Evolutionary conservation across 495 filamentous ascomycete genomes (phyloP).

Genomic region (Aspergillus asperescens): DNA sequence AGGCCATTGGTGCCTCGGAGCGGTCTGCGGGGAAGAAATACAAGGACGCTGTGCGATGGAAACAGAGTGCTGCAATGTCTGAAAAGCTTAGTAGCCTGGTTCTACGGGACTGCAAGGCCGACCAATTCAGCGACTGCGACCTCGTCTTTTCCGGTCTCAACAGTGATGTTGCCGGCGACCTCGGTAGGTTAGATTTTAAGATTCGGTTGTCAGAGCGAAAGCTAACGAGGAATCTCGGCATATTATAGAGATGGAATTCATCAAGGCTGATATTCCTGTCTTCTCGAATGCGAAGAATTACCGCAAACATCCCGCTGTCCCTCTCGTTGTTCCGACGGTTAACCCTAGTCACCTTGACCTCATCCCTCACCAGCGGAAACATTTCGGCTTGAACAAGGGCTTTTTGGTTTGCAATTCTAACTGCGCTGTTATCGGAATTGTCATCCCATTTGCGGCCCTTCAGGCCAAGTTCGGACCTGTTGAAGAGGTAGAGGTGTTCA

Average conservation of each 20-base stretch:
- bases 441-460: constrained; percentile 82
- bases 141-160: constrained; percentile 87
- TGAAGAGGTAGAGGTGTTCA: constrained; percentile 71
- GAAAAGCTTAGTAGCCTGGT: constrained; percentile 60
- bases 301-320: constrained; percentile 75
- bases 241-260: constrained; percentile 65
- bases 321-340: constrained; percentile 78
- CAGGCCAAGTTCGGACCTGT: constrained; percentile 71
- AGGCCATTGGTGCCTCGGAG: constrained; percentile 73
- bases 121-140: constrained; percentile 75
- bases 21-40: constrained; percentile 78
- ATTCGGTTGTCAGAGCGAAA: background rate
- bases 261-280: constrained; percentile 69
- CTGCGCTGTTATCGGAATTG: constrained; percentile 83
- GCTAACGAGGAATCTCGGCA: background rate
- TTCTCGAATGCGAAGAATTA: constrained; percentile 92
- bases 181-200: constrained; percentile 45
- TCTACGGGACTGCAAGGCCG: constrained; percentile 68
- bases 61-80: constrained; percentile 71
- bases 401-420: constrained; percentile 89
- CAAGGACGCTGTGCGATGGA: constrained; percentile 78
- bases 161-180: constrained; percentile 74
- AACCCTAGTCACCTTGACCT: constrained; percentile 73
- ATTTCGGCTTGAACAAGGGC: constrained; percentile 63
- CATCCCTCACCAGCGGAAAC: constrained; percentile 68